Percentiles rank a stretch among this genome's conserved stretches.
phyloP scores from a whole-genome alignment of 148 eudicot species.

The Fallopia convolvulus region DNA sequence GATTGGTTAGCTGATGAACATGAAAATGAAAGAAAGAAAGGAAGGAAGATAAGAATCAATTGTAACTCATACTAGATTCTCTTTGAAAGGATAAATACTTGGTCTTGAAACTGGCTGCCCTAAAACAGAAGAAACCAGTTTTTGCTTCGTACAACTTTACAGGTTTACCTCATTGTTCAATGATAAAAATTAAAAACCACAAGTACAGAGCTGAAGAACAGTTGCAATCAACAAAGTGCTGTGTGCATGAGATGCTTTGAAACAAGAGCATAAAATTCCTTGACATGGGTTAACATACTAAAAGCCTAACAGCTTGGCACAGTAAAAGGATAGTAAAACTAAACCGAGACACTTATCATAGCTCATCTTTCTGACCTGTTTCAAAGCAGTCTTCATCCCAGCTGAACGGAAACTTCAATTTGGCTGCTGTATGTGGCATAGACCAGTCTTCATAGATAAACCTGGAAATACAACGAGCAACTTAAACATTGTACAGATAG shows the following conservation, averaged over 20 bases:
- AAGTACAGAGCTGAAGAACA: neutral
- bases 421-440: constrained; percentile 86
- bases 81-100: no score
- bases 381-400: constrained; percentile 79
- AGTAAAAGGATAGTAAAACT: neutral
- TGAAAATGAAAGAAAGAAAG: no score
- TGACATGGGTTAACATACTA: neutral
- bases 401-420: constrained; percentile 59
- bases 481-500: neutral
- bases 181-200: neutral
- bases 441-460: constrained; percentile 77
- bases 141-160: neutral
- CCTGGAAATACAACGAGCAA: constrained; percentile 7
- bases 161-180: neutral
- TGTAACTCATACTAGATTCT: neutral
- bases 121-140: neutral
- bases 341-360: constrained; percentile 16
- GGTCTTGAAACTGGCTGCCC: no score
- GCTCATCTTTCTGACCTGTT: constrained; percentile 60
- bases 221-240: neutral
- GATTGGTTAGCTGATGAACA: neutral
- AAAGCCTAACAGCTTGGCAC: neutral
- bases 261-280: neutral
- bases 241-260: neutral
- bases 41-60: no score